Conservation (phyloP, 495 filamentous ascomycete genomes). For the Barbatosphaeria neglecta region DNA sequence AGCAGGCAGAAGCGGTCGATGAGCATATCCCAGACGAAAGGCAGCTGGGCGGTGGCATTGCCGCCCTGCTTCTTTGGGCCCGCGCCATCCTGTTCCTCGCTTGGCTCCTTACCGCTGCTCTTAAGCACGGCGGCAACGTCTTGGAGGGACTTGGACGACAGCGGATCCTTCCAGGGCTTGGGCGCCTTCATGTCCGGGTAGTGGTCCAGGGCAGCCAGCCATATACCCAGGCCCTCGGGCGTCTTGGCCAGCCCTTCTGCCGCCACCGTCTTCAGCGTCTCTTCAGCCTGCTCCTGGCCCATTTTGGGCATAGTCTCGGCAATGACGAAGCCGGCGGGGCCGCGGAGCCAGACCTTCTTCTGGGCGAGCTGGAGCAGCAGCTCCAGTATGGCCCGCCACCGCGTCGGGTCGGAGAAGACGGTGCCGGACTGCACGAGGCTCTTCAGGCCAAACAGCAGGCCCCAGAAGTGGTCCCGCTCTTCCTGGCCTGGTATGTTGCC, state of each 20-base stretch:
- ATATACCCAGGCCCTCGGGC: slow-evolving; percentile 80
- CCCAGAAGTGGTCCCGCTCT: slow-evolving; percentile 73
- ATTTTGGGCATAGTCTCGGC: slow-evolving; percentile 39
- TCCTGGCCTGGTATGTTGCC: slow-evolving; percentile 65
- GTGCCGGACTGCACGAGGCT: slow-evolving; percentile 71
- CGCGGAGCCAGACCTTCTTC: slow-evolving; percentile 75
- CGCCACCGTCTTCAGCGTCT: slow-evolving; percentile 48
- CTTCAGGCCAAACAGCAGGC: slow-evolving; percentile 75
- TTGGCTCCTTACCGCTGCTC: slow-evolving; percentile 51
- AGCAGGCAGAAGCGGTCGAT: slow-evolving; percentile 36
- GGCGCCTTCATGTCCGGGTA: slow-evolving; percentile 57
- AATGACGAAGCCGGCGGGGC: slow-evolving; percentile 71
- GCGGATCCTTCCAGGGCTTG: slow-evolving; percentile 68
- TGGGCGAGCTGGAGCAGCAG: slow-evolving; percentile 45
- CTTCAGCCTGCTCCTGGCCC: slow-evolving; percentile 41
- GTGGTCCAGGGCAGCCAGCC: slow-evolving; percentile 54
- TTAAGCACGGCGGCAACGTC: slow-evolving; percentile 65
- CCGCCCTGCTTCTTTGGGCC: slow-evolving; percentile 34
- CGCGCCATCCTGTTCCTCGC: slow-evolving; percentile 29
- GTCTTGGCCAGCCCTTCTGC: slow-evolving; percentile 58
- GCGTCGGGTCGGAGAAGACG: slow-evolving; percentile 44
- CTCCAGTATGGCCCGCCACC: slow-evolving; percentile 53
- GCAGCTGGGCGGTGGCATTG: slow-evolving; percentile 65
- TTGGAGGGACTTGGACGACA: slow-evolving; percentile 49
- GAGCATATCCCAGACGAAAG: slow-evolving; percentile 81